Evolutionary conservation across 148 eudicot genomes (phyloP).

Genomic region (Pouteria glomerata): DNA sequence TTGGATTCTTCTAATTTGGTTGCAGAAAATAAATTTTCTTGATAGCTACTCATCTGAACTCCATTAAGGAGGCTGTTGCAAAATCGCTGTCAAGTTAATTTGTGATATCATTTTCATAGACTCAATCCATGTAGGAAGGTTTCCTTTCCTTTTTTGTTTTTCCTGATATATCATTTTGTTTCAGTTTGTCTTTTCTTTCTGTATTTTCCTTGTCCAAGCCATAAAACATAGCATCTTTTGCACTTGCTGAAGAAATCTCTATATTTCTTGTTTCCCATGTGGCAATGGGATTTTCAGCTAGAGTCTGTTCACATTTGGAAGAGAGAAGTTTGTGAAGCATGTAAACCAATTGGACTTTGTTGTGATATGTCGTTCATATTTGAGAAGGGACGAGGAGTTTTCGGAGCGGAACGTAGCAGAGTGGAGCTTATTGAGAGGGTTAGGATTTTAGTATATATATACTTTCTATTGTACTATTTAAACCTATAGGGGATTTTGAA

Average conservation of each 20-base stretch:
- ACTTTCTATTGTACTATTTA: too few species aligned
- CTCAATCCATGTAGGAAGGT: background rate
- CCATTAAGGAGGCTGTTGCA: background rate
- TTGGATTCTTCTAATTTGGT: background rate
- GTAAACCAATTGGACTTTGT: too few species aligned
- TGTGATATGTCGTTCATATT: too few species aligned
- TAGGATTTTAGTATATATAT: too few species aligned
- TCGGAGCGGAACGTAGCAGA: too few species aligned
- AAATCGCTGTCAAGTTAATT: background rate
- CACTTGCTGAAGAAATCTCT: background rate
- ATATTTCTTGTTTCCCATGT: background rate
- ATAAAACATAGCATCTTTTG: background rate
- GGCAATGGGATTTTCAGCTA: background rate
- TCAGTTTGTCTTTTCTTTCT: background rate
- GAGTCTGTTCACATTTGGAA: too few species aligned
- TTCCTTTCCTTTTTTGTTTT: background rate
- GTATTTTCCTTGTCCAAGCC: background rate
- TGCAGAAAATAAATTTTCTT: background rate
- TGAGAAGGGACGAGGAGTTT: too few species aligned
- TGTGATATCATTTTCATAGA: constrained; percentile 3
- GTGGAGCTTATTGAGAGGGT: too few species aligned
- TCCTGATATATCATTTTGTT: background rate
- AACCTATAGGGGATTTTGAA: too few species aligned
- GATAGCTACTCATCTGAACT: background rate
- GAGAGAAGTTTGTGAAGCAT: too few species aligned